Percentiles rank a stretch among this genome's conserved stretches.
Evolutionary conservation across 306 rosid genomes (phyloP).

Genomic region (Begonia peltatifolia): DNA sequence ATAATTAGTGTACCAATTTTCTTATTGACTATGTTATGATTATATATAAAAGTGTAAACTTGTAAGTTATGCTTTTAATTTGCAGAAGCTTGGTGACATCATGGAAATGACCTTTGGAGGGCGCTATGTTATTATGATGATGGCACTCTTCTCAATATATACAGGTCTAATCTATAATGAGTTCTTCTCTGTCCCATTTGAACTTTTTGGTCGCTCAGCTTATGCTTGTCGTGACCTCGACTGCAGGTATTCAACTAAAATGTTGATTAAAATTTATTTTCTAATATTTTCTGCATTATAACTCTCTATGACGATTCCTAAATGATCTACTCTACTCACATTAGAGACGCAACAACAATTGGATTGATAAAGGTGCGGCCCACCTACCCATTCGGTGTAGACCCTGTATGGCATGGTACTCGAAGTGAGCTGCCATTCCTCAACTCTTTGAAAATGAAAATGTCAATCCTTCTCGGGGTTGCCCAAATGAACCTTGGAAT

Average conservation of each 20-base stretch:
- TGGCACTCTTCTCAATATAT: constrained; percentile 89
- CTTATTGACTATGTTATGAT: not conserved
- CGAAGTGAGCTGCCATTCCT: constrained; percentile 95
- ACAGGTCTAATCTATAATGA: constrained; percentile 93
- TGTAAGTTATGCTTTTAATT: not conserved
- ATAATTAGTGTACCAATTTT: not conserved
- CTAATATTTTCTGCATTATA: not conserved
- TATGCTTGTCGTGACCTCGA: constrained; percentile 78
- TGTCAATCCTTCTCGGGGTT: constrained; percentile 95
- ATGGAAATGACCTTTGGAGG: constrained; percentile 95
- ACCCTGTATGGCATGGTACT: constrained; percentile 92
- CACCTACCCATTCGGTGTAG: constrained; percentile 93
- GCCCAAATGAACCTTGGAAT: constrained; percentile 99
- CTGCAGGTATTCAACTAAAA: constrained; percentile 52
- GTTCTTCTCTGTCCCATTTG: constrained; percentile 87
- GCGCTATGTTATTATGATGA: constrained; percentile 81
- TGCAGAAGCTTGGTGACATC: constrained; percentile 96
- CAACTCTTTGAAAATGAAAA: constrained; percentile 94
- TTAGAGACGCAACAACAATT: constrained; percentile 67
- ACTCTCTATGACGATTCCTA: constrained; percentile 1
- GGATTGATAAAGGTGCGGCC: constrained; percentile 71
- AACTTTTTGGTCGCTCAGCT: constrained; percentile 74
- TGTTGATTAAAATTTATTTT: constrained; percentile 4
- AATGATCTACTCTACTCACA: constrained; percentile 2
- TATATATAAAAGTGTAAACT: not conserved